A percentile compares a stretch with the other conserved stretches of the same genome.
Conservation (phyloP, 345 rosid genomes). For the Excoecaria agallocha region DNA sequence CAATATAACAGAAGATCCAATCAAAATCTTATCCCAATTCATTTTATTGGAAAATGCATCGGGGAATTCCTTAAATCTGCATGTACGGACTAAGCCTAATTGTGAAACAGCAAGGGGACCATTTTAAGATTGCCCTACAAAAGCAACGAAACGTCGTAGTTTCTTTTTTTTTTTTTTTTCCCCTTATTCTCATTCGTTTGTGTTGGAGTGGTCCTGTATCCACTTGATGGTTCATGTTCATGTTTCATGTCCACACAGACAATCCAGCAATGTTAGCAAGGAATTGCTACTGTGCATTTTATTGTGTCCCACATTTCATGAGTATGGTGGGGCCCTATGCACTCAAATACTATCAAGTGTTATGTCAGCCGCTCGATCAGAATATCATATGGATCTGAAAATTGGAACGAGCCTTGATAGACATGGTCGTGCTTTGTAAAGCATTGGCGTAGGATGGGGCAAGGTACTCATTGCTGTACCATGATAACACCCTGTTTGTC, state of each 20-base stretch:
- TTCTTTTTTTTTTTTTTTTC: neutral
- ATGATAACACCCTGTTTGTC: neutral
- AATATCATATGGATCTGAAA: slow-evolving; percentile 9
- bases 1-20: too few species aligned
- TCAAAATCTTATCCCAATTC: too few species aligned
- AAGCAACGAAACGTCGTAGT: neutral
- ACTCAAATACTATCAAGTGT: slow-evolving; percentile 1
- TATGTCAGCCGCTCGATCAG: slow-evolving; percentile 20
- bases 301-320: neutral
- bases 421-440: neutral
- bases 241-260: neutral
- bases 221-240: neutral
- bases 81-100: too few species aligned
- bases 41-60: too few species aligned
- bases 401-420: neutral
- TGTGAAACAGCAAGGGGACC: too few species aligned
- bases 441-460: neutral
- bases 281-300: neutral
- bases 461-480: neutral
- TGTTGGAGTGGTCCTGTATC: too few species aligned
- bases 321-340: neutral
- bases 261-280: neutral
- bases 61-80: too few species aligned
- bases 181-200: too few species aligned
- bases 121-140: neutral